Conservation (phyloP, 768 basidiomycete genomes). For the Dendrothele bispora region DNA sequence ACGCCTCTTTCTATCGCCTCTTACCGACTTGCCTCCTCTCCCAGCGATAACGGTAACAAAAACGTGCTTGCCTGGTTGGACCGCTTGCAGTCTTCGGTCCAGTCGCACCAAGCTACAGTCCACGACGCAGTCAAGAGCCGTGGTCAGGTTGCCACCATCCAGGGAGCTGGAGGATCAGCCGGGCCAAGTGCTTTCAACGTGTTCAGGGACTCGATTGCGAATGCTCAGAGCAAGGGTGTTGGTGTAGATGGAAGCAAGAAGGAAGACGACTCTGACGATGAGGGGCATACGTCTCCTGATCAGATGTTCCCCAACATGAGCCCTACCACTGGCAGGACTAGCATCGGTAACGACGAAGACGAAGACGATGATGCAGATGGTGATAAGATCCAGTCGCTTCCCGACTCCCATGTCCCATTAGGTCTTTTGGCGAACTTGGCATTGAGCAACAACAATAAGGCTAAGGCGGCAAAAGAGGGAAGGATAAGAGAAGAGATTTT, state of each 20-base stretch:
- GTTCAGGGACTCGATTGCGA: conserved; percentile 30
- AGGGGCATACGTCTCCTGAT: too few species aligned
- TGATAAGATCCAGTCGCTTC: conserved; percentile 49
- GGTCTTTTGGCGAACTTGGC: conserved; percentile 75
- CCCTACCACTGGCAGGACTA: too few species aligned
- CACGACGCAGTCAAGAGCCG: too few species aligned
- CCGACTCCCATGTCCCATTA: conserved; percentile 72
- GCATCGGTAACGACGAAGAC: background rate
- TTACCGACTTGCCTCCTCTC: conserved; percentile 75
- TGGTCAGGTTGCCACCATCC: too few species aligned
- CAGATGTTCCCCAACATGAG: too few species aligned
- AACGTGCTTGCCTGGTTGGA: conserved; percentile 78
- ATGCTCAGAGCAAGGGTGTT: conserved; percentile 15
- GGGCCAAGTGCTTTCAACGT: conserved; percentile 45
- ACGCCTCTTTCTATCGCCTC: conserved; percentile 80
- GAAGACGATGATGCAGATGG: conserved; percentile 22
- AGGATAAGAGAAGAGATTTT: conserved; percentile 28
- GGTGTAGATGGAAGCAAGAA: conserved; percentile 26
- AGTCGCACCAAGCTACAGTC: too few species aligned
- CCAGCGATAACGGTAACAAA: conserved; percentile 67
- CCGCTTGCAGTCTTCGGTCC: conserved; percentile 60
- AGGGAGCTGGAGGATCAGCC: conserved; percentile 42
- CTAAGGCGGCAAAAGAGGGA: conserved; percentile 34
- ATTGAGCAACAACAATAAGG: conserved; percentile 52
- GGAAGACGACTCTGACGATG: conserved; percentile 25